phyloP scores from a whole-genome alignment of 1,284 basidiomycete genomes.

The Pseudozyma flocculosa region DNA sequence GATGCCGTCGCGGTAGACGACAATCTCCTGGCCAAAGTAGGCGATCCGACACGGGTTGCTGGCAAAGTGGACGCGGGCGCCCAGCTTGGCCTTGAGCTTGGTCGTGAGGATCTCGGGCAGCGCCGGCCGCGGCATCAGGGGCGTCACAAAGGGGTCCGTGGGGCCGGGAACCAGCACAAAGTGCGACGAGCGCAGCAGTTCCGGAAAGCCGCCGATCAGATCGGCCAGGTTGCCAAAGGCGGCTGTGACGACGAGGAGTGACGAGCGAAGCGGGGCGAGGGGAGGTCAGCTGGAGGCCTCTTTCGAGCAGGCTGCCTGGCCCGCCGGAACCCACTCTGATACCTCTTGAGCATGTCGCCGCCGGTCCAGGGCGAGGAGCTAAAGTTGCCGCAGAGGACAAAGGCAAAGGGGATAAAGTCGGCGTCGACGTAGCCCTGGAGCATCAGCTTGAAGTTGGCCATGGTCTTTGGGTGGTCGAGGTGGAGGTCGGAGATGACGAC shows the following conservation, averaged over 20 bases:
- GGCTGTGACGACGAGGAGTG: no score
- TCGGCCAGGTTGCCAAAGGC: constrained; percentile 68
- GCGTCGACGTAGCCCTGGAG: constrained; percentile 86
- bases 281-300: constrained; percentile 5
- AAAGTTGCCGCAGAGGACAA: constrained; percentile 94
- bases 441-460: constrained; percentile 76
- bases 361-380: constrained; percentile 73
- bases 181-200: constrained; percentile 74
- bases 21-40: constrained; percentile 94
- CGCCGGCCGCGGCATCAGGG: constrained; percentile 71
- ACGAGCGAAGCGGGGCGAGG: constrained; percentile 3
- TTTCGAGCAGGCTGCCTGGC: no score
- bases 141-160: constrained; percentile 69
- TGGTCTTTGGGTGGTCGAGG: constrained; percentile 83
- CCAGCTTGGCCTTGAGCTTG: constrained; percentile 23
- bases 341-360: constrained; percentile 74
- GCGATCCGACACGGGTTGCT: constrained; percentile 92
- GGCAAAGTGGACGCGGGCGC: constrained; percentile 63
- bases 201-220: constrained; percentile 76
- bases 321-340: constrained; percentile 70
- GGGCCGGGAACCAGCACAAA: constrained; percentile 95
- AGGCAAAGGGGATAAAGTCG: constrained; percentile 76
- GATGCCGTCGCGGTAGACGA: constrained; percentile 86
- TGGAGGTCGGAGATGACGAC: constrained; percentile 93
- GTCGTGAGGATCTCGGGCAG: constrained; percentile 68